Percentiles rank a stretch among this genome's conserved stretches.
These are phyloP conservation scores for Aspergillus sp. DNA, from an alignment of 2,329 filamentous ascomycete species.

Conservation along the genomic window DNA sequence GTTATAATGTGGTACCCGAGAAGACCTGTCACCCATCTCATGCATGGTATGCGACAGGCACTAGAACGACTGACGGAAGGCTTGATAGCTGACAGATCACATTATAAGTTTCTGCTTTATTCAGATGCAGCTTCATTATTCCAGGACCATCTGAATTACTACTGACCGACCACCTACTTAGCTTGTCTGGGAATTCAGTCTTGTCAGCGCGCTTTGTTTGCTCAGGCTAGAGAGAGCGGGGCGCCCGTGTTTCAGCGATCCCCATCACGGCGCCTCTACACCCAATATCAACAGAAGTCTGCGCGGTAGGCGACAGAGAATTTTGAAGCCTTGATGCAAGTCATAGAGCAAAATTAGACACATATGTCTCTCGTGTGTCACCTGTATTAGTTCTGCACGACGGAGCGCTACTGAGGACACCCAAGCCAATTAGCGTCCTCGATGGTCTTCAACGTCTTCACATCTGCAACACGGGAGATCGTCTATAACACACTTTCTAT, in stretches of 20 bases:
- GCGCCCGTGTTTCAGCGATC: constrained; percentile 4
- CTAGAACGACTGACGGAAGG: background rate
- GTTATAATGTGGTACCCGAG: background rate
- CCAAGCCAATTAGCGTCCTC: constrained; percentile 9
- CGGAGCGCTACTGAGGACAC: constrained; percentile 10
- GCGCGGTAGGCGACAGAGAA: background rate
- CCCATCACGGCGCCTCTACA: background rate
- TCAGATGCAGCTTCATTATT: background rate
- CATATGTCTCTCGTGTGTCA: background rate
- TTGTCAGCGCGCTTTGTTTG: background rate
- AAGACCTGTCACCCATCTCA: background rate
- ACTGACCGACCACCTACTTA: background rate
- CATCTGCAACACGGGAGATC: constrained; percentile 14
- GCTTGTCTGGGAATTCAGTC: background rate
- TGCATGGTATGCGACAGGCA: background rate
- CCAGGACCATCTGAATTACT: background rate
- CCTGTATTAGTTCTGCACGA: background rate
- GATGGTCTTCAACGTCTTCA: constrained; percentile 1
- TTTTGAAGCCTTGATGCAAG: background rate
- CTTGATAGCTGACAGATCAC: background rate
- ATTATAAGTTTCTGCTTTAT: background rate
- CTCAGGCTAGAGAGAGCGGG: background rate
- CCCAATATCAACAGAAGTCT: background rate
- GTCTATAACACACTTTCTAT: background rate
- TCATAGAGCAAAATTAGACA: background rate